phyloP scores from a whole-genome alignment of 2,329 filamentous ascomycete species.

The Ophiocordyceps camponoti-leonardi region DNA sequence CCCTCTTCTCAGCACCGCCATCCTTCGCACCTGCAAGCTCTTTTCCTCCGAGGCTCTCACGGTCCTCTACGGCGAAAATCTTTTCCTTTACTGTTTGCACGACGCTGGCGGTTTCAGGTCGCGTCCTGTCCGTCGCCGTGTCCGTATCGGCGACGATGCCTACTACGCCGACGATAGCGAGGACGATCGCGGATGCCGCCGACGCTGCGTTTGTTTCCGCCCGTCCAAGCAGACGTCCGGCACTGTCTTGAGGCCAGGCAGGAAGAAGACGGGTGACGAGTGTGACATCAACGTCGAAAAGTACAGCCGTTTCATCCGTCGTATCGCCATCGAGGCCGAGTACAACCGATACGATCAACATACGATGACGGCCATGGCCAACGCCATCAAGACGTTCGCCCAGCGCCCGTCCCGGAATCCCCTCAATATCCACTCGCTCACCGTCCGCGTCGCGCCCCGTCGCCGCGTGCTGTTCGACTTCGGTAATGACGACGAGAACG shows the following conservation, averaged over 20 bases:
- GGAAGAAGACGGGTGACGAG: background rate
- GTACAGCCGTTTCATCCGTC: slow-evolving; percentile 21
- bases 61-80: slow-evolving; percentile 30
- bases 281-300: slow-evolving; percentile 14
- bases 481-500: background rate
- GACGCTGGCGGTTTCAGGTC: slow-evolving; percentile 12
- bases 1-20: slow-evolving; percentile 16
- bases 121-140: slow-evolving; percentile 5
- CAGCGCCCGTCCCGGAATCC: slow-evolving; percentile 1
- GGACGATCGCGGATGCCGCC: slow-evolving; percentile 1
- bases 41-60: slow-evolving; percentile 19
- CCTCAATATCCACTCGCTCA: slow-evolving; percentile 21
- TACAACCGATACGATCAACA: slow-evolving; percentile 15
- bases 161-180: slow-evolving; percentile 4
- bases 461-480: slow-evolving; percentile 1
- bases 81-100: slow-evolving; percentile 27
- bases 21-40: slow-evolving; percentile 18
- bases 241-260: background rate
- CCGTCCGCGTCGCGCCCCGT: slow-evolving; percentile 20
- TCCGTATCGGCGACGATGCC: slow-evolving; percentile 1
- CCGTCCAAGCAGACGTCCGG: background rate
- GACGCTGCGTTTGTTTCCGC: background rate
- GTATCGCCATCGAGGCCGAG: slow-evolving; percentile 24
- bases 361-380: slow-evolving; percentile 14
- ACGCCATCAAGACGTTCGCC: slow-evolving; percentile 20